phyloP scores from a whole-genome alignment of 208 protist species.

The Angomonas deanei region DNA sequence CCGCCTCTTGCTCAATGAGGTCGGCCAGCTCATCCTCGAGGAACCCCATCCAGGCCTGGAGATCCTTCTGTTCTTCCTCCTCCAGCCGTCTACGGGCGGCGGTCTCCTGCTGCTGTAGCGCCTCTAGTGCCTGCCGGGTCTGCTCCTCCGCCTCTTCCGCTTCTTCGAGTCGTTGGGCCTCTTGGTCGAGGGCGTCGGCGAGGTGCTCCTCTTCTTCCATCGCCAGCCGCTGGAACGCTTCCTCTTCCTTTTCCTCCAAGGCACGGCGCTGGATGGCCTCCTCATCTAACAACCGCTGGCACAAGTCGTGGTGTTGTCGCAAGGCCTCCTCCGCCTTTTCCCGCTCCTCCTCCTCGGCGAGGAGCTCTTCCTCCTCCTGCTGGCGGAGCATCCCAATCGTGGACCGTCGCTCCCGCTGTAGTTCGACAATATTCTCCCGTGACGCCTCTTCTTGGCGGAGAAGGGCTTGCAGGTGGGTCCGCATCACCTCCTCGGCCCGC shows the following conservation, averaged over 20 bases:
- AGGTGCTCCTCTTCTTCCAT: no score
- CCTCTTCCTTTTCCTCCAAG: neutral
- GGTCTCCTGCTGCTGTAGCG: no score
- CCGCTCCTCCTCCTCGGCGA: neutral
- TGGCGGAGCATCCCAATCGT: neutral
- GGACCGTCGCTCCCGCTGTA: neutral
- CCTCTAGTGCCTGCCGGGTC: no score
- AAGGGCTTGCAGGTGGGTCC: neutral
- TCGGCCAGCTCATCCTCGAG: neutral
- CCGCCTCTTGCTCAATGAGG: constrained; percentile 7
- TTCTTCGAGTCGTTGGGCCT: no score
- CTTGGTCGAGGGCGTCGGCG: no score
- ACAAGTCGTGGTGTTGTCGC: neutral
- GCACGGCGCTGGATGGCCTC: neutral
- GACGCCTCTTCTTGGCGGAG: neutral
- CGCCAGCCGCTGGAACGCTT: neutral
- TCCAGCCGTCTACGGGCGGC: neutral
- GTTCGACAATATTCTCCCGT: no score
- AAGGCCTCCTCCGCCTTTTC: neutral
- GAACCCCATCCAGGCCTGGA: no score
- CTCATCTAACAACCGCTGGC: neutral
- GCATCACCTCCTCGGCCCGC: neutral
- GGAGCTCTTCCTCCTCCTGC: neutral
- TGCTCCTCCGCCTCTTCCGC: neutral
- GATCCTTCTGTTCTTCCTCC: neutral